A percentile compares a stretch with the other conserved stretches of the same genome.
Conservation (phyloP, 2,329 filamentous ascomycete species). For the Colletotrichum tropicale region DNA sequence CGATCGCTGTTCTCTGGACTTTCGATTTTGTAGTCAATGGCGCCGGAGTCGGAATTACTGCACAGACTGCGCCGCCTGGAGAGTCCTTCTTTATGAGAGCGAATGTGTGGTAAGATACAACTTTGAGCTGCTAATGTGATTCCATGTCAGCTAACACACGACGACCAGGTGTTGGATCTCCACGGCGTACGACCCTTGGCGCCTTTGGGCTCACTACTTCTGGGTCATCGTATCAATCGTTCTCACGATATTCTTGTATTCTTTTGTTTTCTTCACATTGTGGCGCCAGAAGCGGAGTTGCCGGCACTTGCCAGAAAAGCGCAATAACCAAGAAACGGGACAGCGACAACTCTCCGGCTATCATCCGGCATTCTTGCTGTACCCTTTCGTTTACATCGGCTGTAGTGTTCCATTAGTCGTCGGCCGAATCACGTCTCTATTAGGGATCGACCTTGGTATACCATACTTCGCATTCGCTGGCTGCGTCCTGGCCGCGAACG, state of each 20-base stretch:
- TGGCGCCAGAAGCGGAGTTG: slow-evolving; percentile 23
- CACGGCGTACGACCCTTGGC: slow-evolving; percentile 51
- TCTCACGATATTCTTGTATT: slow-evolving; percentile 41
- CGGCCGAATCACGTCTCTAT: slow-evolving; percentile 62
- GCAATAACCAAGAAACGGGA: not conserved
- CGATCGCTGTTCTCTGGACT: slow-evolving; percentile 50
- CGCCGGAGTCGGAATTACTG: not conserved
- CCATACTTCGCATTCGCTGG: slow-evolving; percentile 57
- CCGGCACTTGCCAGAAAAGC: not conserved
- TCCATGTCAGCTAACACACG: not conserved
- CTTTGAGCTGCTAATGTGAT: not conserved
- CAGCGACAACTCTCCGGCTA: not conserved
- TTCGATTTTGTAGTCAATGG: slow-evolving; percentile 34
- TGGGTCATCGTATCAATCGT: slow-evolving; percentile 58
- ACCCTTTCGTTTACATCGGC: slow-evolving; percentile 67
- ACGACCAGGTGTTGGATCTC: slow-evolving; percentile 65
- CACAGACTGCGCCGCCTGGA: not conserved
- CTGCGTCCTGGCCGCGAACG: slow-evolving; percentile 53
- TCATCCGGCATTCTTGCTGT: slow-evolving; percentile 56
- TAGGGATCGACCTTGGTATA: slow-evolving; percentile 47
- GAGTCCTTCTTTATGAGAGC: slow-evolving; percentile 13
- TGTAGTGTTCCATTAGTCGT: slow-evolving; percentile 65
- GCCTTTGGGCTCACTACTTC: slow-evolving; percentile 66
- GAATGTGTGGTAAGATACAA: slow-evolving; percentile 1
- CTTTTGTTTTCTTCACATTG: slow-evolving; percentile 41